Conservation (phyloP, 1,139 yeast genomes). For the Hyphopichia khmerensis region DNA sequence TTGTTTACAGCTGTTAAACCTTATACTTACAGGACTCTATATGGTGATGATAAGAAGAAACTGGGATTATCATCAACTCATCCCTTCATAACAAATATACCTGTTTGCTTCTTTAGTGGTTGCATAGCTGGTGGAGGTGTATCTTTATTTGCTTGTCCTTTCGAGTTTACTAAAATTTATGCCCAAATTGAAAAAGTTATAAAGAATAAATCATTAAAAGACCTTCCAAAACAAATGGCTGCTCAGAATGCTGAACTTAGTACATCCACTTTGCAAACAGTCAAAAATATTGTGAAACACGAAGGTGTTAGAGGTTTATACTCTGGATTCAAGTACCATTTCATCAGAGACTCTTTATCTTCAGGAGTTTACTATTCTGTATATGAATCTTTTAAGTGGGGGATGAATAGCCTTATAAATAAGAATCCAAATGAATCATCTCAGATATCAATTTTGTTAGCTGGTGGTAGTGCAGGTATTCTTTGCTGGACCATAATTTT, state of each 20-base stretch:
- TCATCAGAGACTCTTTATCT: constrained; percentile 66
- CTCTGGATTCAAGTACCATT: constrained; percentile 70
- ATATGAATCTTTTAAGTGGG: constrained; percentile 68
- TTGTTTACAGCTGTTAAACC: constrained; percentile 64
- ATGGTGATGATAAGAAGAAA: constrained; percentile 9
- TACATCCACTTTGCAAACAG: constrained; percentile 29
- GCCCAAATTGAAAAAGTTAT: constrained; percentile 66
- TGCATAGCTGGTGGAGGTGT: constrained; percentile 64
- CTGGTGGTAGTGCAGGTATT: constrained; percentile 82
- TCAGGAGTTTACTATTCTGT: constrained; percentile 73
- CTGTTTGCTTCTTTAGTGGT: constrained; percentile 68
- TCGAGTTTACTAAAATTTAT: constrained; percentile 79
- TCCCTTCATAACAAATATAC: constrained; percentile 55
- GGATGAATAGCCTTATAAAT: constrained; percentile 34
- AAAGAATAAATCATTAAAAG: constrained; percentile 21
- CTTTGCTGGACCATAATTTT: constrained; percentile 71
- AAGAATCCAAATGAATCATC: constrained; percentile 28
- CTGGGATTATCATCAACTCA: constrained; percentile 13
- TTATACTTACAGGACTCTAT: constrained; percentile 30
- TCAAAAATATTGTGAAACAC: constrained; percentile 53
- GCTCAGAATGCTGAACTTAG: constrained; percentile 11
- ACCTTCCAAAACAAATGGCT: constrained; percentile 12
- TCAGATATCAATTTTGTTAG: constrained; percentile 42
- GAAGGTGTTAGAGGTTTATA: constrained; percentile 68
- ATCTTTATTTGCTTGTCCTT: constrained; percentile 75